Base-by-base conservation (phyloP, 805 yeast genomes). In the Kodamaea hsintzibuensis region DNA sequence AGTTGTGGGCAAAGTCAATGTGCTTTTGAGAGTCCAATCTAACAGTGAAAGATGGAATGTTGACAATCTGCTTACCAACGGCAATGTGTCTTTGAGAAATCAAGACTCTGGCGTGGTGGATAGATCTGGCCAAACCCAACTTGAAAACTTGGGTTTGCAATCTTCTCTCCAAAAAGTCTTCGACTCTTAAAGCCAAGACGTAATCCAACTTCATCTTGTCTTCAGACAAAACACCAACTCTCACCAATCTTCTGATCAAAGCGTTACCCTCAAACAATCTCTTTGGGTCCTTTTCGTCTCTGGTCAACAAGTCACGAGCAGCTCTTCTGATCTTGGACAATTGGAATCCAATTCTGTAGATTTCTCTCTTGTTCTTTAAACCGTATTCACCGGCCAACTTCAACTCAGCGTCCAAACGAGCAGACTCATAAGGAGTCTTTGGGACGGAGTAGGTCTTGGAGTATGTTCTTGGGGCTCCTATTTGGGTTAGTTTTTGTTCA, bases 201-300 rank as follows among this genome's bases (percentile, higher is more conserved):
- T 95, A 95, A 95, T 95, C 99, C 82, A 95, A 91, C 86, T 95
- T 95, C 97, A 92, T 92, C 84, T 89, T 93, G 86, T 95, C 98
- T 84, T 95, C 99, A 66, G 96, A 82, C 77, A 95, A 87, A 77
- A 95, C 97, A 90, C 99, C 99, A 67, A 91, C 85, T 85, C 99
- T 74, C 64, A 95, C 98, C 77, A 95, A 88, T 87, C 98, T 91
- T 88, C 99, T 92, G 82, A 95, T 95, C 79, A 95, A 91, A 77
- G 99, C 99, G 79, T 95, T 95, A 89, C 99, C 99, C 84, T 95
- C 99, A 86, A 95, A 95, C 76, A 95, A 88, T 85, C 99, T 91
- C 91, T 92, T 95, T 88, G 97, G 98, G 82, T 95, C 99, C 88
- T 95, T 95, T 86, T 95, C 99, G 75, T 95, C 99, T 85, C 97